A percentile compares a stretch with the other conserved stretches of the same genome.
phyloP scores from a whole-genome alignment of 352 stramenopile genomes.

The Phytophthora boehmeriae region DNA sequence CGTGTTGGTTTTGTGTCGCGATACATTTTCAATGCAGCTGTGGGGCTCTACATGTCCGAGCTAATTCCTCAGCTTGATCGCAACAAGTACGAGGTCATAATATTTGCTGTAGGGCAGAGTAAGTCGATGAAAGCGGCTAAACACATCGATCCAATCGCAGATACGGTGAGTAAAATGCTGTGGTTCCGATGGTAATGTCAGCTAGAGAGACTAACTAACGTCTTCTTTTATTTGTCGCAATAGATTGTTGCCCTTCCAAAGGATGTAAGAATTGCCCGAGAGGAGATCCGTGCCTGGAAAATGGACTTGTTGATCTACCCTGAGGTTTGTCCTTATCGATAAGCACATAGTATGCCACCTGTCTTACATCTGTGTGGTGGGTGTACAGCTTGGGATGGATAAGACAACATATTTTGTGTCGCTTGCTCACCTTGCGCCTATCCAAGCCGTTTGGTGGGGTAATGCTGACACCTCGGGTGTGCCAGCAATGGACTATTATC shows the following conservation, averaged over 20 bases:
- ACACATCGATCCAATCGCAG: conserved; percentile 55
- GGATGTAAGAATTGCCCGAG: conserved; percentile 45
- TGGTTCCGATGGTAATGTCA: neutral
- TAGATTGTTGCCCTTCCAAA: conserved; percentile 64
- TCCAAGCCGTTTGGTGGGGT: conserved; percentile 80
- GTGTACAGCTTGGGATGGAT: conserved; percentile 70
- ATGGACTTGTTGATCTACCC: conserved; percentile 78
- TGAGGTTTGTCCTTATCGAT: conserved; percentile 42
- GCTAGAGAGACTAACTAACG: neutral
- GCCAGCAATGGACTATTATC: conserved; percentile 68
- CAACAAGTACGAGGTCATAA: conserved; percentile 71
- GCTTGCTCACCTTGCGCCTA: conserved; percentile 61
- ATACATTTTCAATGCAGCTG: conserved; percentile 55
- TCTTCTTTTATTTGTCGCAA: neutral
- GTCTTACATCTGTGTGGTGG: conserved; percentile 9
- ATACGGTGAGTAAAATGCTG: conserved; percentile 24
- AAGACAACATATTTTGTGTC: conserved; percentile 81
- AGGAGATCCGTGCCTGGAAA: conserved; percentile 54
- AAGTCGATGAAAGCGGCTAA: conserved; percentile 56
- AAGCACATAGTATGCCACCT: no score
- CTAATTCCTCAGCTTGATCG: conserved; percentile 60
- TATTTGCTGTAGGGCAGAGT: conserved; percentile 68
- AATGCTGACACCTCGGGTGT: conserved; percentile 77
- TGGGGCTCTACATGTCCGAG: conserved; percentile 69
- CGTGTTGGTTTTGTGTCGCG: conserved; percentile 74